Base-by-base conservation (phyloP, 1,284 basidiomycete genomes). In the Irpex sp. region DNA sequence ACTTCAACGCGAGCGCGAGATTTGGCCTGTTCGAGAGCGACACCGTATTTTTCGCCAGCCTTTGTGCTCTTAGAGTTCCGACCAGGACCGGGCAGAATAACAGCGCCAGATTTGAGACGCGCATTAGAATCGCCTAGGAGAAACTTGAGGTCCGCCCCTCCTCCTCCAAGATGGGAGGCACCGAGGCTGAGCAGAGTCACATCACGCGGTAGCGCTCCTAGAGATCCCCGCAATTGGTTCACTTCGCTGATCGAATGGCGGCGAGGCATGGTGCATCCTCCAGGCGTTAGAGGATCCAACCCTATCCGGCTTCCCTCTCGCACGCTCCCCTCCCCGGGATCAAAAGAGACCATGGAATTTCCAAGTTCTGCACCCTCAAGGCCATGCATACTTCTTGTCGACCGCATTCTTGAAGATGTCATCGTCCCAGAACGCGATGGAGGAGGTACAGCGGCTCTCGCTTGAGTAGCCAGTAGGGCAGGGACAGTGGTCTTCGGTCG, bases 1-100 rank as follows among this genome's bases (percentile, higher is more conserved):
- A 97, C 81, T 70, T 93, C 90, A 0, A 97, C 91, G 35, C 93
- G 87, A 2, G 93, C 87, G 35, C 80, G 81, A 9, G 80, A 68
- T 78, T 90, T 84, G 56, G 85, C 84, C 75, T 89, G 85, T 77
- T 93, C 85, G 62, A 90, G 72, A 59, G 74, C 69, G 3, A 85
- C 76, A 5, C 70, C 56, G 19, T 69, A 64, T 13, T 55, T 54
- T 26, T 61, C 56, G 2, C 60, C 58, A 13, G 61, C 50, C 3
- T 60, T 65, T 39, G 72, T 71, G 39, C 68, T 68, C n/a, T 50
- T 61, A 61, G 55, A 59, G 63, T 55, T 57, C 50, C 64, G 57
- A 63, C 64, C 43, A 8, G 68, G 60, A 56, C 72, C 64, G 1
- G 79, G 77, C 15, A 78, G 65, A 31, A 88, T 67, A 3, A 77